These are phyloP conservation scores for Tuber umbilicatum DNA, from an alignment of 495 filamentous ascomycete genomes.

Conservation along the genomic window DNA sequence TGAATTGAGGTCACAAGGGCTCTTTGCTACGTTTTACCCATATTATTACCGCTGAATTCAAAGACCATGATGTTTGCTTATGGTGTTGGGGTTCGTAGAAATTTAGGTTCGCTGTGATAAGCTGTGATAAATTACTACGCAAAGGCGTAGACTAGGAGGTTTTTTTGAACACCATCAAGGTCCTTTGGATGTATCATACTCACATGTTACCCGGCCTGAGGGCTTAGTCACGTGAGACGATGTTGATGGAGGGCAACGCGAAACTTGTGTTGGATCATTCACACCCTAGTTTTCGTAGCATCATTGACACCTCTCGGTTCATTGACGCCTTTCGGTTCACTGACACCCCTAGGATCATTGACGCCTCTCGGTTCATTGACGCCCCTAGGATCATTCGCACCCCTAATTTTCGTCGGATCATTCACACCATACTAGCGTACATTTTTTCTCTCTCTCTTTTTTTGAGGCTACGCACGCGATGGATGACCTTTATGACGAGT, in stretches of 20 bases:
- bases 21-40: neutral
- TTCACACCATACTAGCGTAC: neutral
- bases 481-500: conserved; percentile 86
- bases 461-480: conserved; percentile 46
- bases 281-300: too few species aligned
- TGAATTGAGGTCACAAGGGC: neutral
- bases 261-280: neutral
- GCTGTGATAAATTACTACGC: neutral
- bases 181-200: too few species aligned
- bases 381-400: too few species aligned
- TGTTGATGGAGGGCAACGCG: neutral
- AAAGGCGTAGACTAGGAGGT: neutral
- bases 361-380: too few species aligned
- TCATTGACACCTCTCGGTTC: too few species aligned
- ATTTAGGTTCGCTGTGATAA: neutral
- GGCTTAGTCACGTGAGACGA: neutral
- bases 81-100: conserved; percentile 4
- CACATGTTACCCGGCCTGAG: neutral
- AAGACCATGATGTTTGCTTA: neutral
- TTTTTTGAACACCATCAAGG: too few species aligned
- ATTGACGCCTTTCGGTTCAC: too few species aligned
- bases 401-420: too few species aligned
- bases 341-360: too few species aligned
- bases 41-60: neutral
- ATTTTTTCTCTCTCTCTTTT: neutral